Conservation (phyloP, 176 grass and related monocot species). For the Melocanna baccifera region DNA sequence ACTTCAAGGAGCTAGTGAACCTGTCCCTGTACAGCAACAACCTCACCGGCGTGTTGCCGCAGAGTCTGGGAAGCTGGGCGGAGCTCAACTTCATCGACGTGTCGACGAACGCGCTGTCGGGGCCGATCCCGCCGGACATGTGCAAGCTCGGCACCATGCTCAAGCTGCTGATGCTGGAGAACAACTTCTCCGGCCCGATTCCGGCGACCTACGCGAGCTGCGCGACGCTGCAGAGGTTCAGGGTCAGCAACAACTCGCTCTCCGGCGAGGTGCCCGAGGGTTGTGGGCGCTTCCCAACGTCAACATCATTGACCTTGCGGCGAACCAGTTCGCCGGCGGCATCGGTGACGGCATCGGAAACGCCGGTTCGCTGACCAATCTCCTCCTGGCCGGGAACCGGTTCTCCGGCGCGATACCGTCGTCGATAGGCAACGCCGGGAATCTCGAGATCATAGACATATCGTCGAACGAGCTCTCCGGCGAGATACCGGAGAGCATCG, state of each 20-base stretch:
- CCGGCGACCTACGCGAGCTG: conserved; percentile 64
- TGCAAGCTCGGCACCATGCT: conserved; percentile 63
- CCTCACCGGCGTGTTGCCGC: conserved; percentile 67
- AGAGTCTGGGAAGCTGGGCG: conserved; percentile 61
- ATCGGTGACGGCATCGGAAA: conserved; percentile 43
- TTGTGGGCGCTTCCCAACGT: conserved; percentile 63
- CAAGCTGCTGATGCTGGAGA: conserved; percentile 81
- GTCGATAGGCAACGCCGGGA: conserved; percentile 42
- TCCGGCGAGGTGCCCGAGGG: conserved; percentile 62
- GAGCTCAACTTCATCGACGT: conserved; percentile 88
- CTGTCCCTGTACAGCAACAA: conserved; percentile 70
- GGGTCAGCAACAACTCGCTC: conserved; percentile 71
- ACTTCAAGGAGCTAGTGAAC: conserved; percentile 79
- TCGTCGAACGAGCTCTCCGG: conserved; percentile 62
- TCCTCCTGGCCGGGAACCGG: conserved; percentile 39
- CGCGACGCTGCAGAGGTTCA: conserved; percentile 46
- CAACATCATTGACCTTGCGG: conserved; percentile 52
- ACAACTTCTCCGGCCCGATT: conserved; percentile 65
- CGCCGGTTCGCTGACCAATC: conserved; percentile 37
- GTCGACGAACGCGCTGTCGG: conserved; percentile 64
- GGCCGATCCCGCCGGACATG: conserved; percentile 82
- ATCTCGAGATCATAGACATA: conserved; percentile 40
- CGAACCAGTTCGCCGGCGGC: conserved; percentile 57
- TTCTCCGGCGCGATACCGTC: conserved; percentile 63
- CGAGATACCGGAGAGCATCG: conserved; percentile 57